Evolutionary conservation across 805 yeast genomes (phyloP).

Genomic region (Nakazawaea pomicola): DNA sequence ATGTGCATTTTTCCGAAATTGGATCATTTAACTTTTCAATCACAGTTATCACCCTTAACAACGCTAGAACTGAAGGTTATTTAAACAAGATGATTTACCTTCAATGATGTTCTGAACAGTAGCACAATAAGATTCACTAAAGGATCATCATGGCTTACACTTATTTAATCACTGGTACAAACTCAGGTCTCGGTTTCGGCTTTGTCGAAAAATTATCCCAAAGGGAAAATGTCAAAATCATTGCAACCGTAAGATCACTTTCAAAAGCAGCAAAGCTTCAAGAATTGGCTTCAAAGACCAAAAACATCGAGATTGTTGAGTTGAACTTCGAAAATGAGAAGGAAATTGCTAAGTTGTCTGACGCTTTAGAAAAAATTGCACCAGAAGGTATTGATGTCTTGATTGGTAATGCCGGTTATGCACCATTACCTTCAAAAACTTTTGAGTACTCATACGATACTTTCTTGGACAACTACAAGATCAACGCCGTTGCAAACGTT

Average conservation of each 20-base stretch:
- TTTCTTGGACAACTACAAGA: background rate
- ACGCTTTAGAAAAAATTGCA: background rate
- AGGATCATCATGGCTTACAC: background rate
- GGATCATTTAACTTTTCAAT: no score
- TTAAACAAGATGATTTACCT: no score
- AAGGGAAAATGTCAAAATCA: background rate
- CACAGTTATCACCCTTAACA: no score
- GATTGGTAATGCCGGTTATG: background rate
- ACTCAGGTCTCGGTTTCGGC: background rate
- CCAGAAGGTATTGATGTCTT: background rate
- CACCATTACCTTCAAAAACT: background rate
- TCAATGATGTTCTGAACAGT: no score
- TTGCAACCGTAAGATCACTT: background rate
- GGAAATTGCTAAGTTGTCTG: background rate
- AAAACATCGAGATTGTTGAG: background rate
- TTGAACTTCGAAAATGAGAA: background rate
- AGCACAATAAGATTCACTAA: no score
- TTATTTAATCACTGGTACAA: background rate
- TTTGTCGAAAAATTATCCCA: background rate
- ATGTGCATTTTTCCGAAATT: no score
- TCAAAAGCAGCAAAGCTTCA: background rate
- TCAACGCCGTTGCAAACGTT: background rate
- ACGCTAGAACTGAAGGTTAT: no score
- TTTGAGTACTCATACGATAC: background rate
- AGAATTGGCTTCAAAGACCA: background rate